Conservation (phyloP, 805 yeast species). For the Candida parachauliodes region DNA sequence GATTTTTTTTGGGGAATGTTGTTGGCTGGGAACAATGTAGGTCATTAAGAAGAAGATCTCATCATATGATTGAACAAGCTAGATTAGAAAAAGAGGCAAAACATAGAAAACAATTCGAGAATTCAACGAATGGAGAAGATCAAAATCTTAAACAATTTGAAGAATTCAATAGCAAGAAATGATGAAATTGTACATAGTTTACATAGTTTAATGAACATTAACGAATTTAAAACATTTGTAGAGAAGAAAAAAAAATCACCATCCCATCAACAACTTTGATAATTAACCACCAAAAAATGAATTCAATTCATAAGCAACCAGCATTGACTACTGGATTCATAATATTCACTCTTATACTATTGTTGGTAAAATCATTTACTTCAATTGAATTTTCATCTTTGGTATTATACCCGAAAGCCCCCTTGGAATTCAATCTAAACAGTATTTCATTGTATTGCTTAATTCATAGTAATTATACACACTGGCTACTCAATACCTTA, state of each 20-base stretch:
- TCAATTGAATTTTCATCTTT: conserved; percentile 27
- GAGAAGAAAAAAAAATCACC: not conserved
- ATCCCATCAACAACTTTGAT: not conserved
- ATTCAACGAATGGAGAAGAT: conserved; percentile 17
- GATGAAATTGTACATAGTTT: not conserved
- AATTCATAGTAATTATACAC: conserved; percentile 60
- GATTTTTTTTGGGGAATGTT: conserved; percentile 72
- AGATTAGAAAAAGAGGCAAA: conserved; percentile 44
- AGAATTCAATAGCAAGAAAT: conserved; percentile 15
- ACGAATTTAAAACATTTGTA: too few relatives aligned
- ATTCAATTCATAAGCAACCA: conserved; percentile 25
- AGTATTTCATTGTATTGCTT: conserved; percentile 69
- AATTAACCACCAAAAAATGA: not conserved
- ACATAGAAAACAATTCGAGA: conserved; percentile 27
- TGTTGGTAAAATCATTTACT: conserved; percentile 29
- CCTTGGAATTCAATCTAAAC: conserved; percentile 44
- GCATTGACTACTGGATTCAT: conserved; percentile 62
- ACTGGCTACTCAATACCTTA: conserved; percentile 56
- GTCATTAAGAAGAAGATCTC: conserved; percentile 59
- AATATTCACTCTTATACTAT: conserved; percentile 50
- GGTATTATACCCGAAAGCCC: conserved; percentile 53
- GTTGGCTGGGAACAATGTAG: conserved; percentile 95
- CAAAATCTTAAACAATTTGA: conserved; percentile 25
- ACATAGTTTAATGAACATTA: conserved; percentile 2
- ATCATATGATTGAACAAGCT: conserved; percentile 67